Evolutionary conservation across 2,329 filamentous ascomycete genomes (phyloP), one percentile per base, ranked within the genome.

Genomic region (Aspergillus neoniger): DNA sequence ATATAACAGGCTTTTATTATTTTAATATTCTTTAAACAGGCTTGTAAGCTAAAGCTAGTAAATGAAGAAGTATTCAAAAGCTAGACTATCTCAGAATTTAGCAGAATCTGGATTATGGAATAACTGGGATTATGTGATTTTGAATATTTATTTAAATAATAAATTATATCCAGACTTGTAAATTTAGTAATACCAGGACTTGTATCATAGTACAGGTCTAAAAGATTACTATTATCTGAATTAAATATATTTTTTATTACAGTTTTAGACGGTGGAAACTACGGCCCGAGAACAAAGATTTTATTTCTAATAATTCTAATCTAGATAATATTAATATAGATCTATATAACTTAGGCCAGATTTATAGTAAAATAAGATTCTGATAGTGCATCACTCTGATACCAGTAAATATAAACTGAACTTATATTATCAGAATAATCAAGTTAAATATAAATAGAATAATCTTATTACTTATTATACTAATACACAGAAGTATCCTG

Each of bases 401-500:
- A 19, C 32, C 30, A 39, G 53, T 30, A 44, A 8, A 55, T 39
- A 15, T 55, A 5, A 23, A 55, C 15, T 1, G 39, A 55, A 19
- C 23, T 48, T 48, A 55, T 55, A 9, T 39, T 36, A 1, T 55
- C 53, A 1, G 53, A 47, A 23, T 15, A 19, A 8, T 19, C 53
- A 5, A 55, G 41, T 36, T 55, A 39, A 47, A 55, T 23, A 47
- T 55, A 23, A n/a, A 55, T 36, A 28, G 53, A 23, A 55, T 41
- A 55, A 21, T 39, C 53, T 2, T 55, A 9, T 30, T 55, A 39
- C 32, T 47, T 47, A 14, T 39, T 39, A 36, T 47, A 55, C 53
- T 39, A 55, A 48, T 55, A 47, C 30, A 43, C 41, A 8, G 41
- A 43, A 17, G 41, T 8, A 17, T 21, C 19, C 15, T 44, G 41